Conservation (phyloP, 2,329 filamentous ascomycete genomes). For the Drechslerella coelobrocha region DNA sequence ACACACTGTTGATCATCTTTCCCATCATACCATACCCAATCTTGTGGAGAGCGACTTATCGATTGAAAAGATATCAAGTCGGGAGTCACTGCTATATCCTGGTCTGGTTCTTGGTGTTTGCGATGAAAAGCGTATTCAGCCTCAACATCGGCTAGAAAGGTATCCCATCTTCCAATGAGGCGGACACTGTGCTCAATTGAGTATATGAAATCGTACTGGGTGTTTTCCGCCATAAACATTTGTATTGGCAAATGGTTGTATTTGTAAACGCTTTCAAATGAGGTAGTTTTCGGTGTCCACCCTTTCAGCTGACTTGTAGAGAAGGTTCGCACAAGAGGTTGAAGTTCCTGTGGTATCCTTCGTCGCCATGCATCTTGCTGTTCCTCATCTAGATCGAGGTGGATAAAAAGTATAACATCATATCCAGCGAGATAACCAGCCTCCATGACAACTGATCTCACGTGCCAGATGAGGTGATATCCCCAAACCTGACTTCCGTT, state of each 20-base stretch:
- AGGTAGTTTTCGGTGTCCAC: slow-evolving; percentile 15
- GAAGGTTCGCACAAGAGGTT: slow-evolving; percentile 21
- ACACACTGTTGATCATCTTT: too few species aligned
- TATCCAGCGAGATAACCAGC: slow-evolving; percentile 29
- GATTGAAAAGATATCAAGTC: slow-evolving; percentile 15
- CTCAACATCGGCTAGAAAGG: slow-evolving; percentile 14
- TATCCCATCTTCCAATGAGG: slow-evolving; percentile 23
- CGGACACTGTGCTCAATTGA: slow-evolving; percentile 16
- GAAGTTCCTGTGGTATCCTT: slow-evolving; percentile 16
- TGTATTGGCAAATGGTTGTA: slow-evolving; percentile 23
- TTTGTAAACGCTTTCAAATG: slow-evolving; percentile 23
- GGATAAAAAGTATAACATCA: slow-evolving; percentile 25
- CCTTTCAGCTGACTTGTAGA: slow-evolving; percentile 20
- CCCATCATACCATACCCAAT: slow-evolving; percentile 17
- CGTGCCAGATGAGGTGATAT: slow-evolving; percentile 15
- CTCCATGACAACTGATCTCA: slow-evolving; percentile 25
- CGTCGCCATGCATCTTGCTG: slow-evolving; percentile 5
- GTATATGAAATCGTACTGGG: slow-evolving; percentile 23
- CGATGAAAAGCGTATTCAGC: slow-evolving; percentile 20
- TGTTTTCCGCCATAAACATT: slow-evolving; percentile 21
- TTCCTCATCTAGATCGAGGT: slow-evolving; percentile 8
- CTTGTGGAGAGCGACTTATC: background rate
- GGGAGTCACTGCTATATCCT: slow-evolving; percentile 16
- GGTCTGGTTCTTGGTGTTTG: slow-evolving; percentile 3
- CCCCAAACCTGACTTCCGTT: background rate